Evolutionary conservation across 345 rosid species (phyloP), one percentile per base, ranked within the genome.

Genomic region (Dipteronia dyeriana): DNA sequence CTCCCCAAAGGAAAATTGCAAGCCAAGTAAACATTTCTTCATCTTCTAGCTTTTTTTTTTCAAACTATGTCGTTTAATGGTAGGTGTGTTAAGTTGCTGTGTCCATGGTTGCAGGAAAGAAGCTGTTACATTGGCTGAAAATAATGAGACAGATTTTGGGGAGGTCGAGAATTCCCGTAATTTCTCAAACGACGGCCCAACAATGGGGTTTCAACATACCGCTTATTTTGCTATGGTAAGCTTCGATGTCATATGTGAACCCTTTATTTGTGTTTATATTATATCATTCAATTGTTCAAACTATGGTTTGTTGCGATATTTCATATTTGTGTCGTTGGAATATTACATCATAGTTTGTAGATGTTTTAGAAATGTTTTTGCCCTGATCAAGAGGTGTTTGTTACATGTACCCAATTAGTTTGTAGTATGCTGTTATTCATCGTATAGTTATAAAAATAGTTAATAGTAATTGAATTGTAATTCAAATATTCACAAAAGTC

Each of bases 221-320:
- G 86, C 85, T 31, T 89, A 83, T 68, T 78, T 90, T 74, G 88
- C 90, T 49, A 88, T 95, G 99, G 99, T 93, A 91, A 82, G 54
- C 26, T 31, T 67, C 19, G 51, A 7, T 12, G 23, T 34, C 25
- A 14, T 67, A 43, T 13, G 20, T 71, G 14, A 19, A 43, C 29
- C 20, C 7, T 41, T 16, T 26, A 41, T 43, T 54, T 5, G 20
- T 41, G 34, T 53, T 53, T 53, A 53, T 14, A 53, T 16, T n/a
- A 53, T 53, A 53, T 53, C n/a, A 53, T 45, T 45, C 49, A 45
- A 45, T 53, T 16, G 57, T 59, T 20, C 2, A 59, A 59, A n/a
- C 63, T 1, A 20, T 59, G 63, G 63, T 59, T 59, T 2, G 62
- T 57, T 20, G 20, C 38, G 34, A 5, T 62, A 57, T 62, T 62